phyloP scores from a whole-genome alignment of 1,284 basidiomycete species.

The Boletus semigastroideus region DNA sequence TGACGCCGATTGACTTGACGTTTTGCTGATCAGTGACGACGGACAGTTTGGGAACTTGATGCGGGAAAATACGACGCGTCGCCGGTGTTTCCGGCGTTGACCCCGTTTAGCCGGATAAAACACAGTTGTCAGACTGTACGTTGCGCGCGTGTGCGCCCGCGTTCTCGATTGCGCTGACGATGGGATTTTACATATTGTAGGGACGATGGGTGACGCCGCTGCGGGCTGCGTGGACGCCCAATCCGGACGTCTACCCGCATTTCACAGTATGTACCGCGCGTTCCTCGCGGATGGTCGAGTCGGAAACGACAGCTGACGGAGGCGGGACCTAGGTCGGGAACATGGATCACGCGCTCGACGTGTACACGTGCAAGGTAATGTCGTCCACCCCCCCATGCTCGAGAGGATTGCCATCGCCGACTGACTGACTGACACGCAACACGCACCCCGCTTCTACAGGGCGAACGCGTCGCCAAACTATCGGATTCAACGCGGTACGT shows the following conservation, averaged over 20 bases:
- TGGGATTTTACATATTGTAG: constrained; percentile 44
- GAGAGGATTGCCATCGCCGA: too few relatives aligned
- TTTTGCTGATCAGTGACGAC: constrained; percentile 12
- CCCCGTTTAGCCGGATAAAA: constrained; percentile 57
- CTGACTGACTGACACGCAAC: too few relatives aligned
- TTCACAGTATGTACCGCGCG: constrained; percentile 60
- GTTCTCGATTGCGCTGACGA: background rate
- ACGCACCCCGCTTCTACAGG: constrained; percentile 37
- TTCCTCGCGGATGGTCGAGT: background rate
- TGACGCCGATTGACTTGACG: background rate
- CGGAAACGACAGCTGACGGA: background rate
- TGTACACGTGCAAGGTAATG: constrained; percentile 65
- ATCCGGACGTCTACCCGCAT: constrained; percentile 75
- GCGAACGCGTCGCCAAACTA: constrained; percentile 63
- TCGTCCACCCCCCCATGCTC: too few relatives aligned
- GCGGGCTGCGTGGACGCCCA: constrained; percentile 72
- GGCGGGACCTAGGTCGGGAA: constrained; percentile 59
- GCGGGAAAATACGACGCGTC: constrained; percentile 45
- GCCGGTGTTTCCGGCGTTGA: constrained; percentile 53
- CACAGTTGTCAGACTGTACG: constrained; percentile 79
- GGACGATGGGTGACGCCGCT: constrained; percentile 77
- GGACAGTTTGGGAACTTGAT: constrained; percentile 69
- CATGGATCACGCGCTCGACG: constrained; percentile 73
- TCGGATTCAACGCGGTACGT: constrained; percentile 55
- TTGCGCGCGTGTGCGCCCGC: background rate